Base-by-base conservation (phyloP, 2,329 filamentous ascomycete genomes). In the Teratosphaeria destructans region DNA sequence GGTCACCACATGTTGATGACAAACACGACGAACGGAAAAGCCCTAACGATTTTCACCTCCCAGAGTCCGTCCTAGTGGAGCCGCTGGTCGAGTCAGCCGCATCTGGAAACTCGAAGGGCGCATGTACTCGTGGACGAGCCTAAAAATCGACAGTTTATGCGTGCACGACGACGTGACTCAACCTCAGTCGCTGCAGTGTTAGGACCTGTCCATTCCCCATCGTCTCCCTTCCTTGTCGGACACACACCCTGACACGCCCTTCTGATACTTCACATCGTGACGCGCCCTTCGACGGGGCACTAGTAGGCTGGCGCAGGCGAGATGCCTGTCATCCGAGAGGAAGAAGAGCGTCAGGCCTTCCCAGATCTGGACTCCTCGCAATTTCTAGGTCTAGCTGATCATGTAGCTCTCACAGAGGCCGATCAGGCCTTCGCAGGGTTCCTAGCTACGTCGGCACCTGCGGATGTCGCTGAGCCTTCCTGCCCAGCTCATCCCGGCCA, bases 241-340 rank as follows among this genome's bases (percentile, higher is more conserved):
- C 12, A 32, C 7, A 32, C 29, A 7, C 29, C 29, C 2, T 26
- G 55, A 53, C 57, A 43, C 57, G 57, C 60, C 63, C 58, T 63
- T 59, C 54, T 35, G 47, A 43, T 54, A 57, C 61, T 53, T 39
- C 39, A n/a, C 14, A 35, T n/a, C 53, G 5, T 61, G 37, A n/a
- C 56, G 57, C 62, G 62, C 59, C 63, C 59, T 62, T 61, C 62
- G 54, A 62, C 60, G 62, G 52, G 29, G 34, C 35, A 52, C 19
- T 23, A 27, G 43, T 52, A 52, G n/a, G 55, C 27, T 62, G 53
- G 52, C 12, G 35, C 54, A 54, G 57, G 23, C 19, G 52, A 57
- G 43, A 63, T 63, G 63, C 54, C 60, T 32, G 55, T 57, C 54
- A 63, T 65, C 52, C 49, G 54, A 37, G 63, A 62, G 32, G 63